Conservation (phyloP, 1,284 basidiomycete species). For the Ganoderma lucidum region DNA sequence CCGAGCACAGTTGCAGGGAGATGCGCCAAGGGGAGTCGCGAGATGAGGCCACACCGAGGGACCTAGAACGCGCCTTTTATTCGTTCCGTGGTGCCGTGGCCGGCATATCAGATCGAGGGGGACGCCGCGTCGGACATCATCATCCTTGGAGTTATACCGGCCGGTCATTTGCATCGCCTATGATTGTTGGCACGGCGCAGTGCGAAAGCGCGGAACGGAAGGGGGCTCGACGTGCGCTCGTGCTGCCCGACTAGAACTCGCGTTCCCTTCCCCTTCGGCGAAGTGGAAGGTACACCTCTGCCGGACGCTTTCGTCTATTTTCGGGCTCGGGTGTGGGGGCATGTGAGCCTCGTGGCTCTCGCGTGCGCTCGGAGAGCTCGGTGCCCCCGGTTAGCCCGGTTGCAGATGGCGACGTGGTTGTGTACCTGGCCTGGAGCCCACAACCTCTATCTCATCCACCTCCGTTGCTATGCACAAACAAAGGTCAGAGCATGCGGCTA, state of each 20-base stretch:
- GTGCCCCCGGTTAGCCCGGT: slow-evolving; percentile 29
- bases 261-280: slow-evolving; percentile 30
- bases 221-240: slow-evolving; percentile 20
- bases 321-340: slow-evolving; percentile 8
- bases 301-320: slow-evolving; percentile 30
- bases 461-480: not conserved
- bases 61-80: slow-evolving; percentile 25
- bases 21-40: slow-evolving; percentile 28
- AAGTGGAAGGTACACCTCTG: slow-evolving; percentile 23
- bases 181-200: slow-evolving; percentile 25
- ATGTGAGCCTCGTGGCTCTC: slow-evolving; percentile 35
- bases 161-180: slow-evolving; percentile 24
- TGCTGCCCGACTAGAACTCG: slow-evolving; percentile 27
- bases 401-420: not conserved
- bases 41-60: slow-evolving; percentile 10
- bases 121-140: slow-evolving; percentile 18
- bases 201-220: slow-evolving; percentile 28
- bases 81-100: slow-evolving; percentile 13
- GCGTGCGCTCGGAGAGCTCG: slow-evolving; percentile 32
- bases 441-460: not conserved
- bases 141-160: slow-evolving; percentile 29
- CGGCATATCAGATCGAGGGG: slow-evolving; percentile 29
- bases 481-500: not conserved
- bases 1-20: slow-evolving; percentile 14
- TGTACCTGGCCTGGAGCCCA: slow-evolving; percentile 9